Percentiles rank a stretch among this genome's conserved stretches.
Evolutionary conservation across 148 eudicot genomes (phyloP).

Genomic region (Vaccinium vitisidaea): DNA sequence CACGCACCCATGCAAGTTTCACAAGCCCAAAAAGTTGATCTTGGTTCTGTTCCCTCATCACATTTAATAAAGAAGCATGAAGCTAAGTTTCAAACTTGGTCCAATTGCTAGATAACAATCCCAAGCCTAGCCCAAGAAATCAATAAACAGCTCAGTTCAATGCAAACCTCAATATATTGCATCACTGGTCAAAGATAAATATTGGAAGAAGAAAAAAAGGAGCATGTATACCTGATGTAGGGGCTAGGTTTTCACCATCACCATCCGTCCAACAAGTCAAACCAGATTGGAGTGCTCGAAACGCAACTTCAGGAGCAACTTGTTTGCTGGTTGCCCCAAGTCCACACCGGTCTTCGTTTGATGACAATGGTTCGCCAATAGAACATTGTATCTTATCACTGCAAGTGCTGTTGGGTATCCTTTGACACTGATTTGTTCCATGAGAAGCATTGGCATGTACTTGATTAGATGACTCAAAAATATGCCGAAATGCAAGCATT

Average conservation of each 20-base stretch:
- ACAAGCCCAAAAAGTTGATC: not conserved
- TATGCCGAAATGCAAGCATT: conserved; percentile 24
- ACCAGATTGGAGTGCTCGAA: conserved; percentile 22
- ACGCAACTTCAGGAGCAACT: conserved; percentile 20
- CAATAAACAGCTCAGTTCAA: not conserved
- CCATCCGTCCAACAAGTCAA: conserved; percentile 26
- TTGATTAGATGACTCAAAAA: conserved; percentile 20
- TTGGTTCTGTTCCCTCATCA: not conserved
- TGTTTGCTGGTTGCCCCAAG: conserved; percentile 11
- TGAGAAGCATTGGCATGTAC: conserved; percentile 23
- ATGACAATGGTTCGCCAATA: conserved; percentile 22
- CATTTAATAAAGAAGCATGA: not conserved
- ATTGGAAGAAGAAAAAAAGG: not conserved
- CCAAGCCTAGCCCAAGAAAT: not conserved
- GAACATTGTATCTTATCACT: conserved; percentile 21
- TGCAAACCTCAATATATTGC: conserved; percentile 3
- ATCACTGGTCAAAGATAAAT: not conserved
- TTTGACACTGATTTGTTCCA: conserved; percentile 25
- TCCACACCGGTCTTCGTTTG: conserved; percentile 26
- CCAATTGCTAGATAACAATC: not conserved
- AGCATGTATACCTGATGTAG: conserved; percentile 22
- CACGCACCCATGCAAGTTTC: not conserved
- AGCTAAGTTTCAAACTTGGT: not conserved
- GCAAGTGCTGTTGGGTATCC: conserved; percentile 12
- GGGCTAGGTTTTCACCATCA: conserved; percentile 24